Percentiles rank a stretch among this genome's conserved stretches.
Conservation (phyloP, 768 basidiomycete species). For the Gymnopilus junonius region DNA sequence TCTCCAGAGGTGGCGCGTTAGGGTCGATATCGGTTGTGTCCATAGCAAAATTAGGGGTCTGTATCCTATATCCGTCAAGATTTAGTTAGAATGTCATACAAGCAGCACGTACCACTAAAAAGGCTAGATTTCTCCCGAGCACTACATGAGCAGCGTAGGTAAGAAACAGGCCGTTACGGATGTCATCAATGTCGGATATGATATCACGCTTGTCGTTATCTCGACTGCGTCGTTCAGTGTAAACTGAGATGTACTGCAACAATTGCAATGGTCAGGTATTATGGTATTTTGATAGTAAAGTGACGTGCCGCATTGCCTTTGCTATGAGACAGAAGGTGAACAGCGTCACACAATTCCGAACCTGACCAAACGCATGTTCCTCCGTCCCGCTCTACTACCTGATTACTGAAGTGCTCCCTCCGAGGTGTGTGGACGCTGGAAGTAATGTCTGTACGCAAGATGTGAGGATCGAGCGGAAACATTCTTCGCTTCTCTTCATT, state of each 20-base stretch:
- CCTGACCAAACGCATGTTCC: not conserved
- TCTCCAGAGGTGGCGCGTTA: not conserved
- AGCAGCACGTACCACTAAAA: not conserved
- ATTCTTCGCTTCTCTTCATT: not conserved
- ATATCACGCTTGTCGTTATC: not conserved
- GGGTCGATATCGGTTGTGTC: not conserved
- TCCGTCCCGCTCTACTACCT: not conserved
- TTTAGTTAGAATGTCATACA: not conserved
- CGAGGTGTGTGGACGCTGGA: not conserved
- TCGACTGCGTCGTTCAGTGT: not conserved
- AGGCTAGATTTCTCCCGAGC: not conserved
- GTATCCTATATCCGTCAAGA: not conserved
- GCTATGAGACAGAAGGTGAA: not conserved
- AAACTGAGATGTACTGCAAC: not conserved
- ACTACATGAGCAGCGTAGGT: not conserved
- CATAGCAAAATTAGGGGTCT: not conserved
- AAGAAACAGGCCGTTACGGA: not conserved
- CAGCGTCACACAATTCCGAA: not conserved
- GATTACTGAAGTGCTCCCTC: not conserved
- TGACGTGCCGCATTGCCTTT: not conserved
- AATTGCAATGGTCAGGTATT: not conserved
- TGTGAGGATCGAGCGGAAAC: not conserved
- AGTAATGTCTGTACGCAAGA: not conserved
- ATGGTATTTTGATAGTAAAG: not conserved
- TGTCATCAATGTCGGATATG: not conserved